Conservation (phyloP, 805 yeast genomes). For the Yamadazyma laniorum region DNA sequence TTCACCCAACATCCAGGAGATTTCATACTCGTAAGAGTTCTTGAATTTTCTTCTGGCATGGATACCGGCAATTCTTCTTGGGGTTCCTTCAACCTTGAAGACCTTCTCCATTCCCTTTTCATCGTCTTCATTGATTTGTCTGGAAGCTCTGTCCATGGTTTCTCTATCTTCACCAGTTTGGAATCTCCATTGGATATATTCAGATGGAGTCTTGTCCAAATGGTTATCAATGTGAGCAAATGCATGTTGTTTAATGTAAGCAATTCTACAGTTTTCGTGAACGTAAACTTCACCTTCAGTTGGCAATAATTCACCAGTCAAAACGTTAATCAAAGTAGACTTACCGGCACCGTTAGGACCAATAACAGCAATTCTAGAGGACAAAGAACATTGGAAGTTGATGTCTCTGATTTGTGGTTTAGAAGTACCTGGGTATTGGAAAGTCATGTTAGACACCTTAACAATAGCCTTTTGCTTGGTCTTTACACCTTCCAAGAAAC, state of each 20-base stretch:
- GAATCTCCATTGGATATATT: conserved; percentile 99
- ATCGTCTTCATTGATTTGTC: conserved; percentile 95
- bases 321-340: conserved; percentile 96
- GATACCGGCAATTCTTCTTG: conserved; percentile 94
- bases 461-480: conserved; percentile 99
- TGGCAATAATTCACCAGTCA: conserved; percentile 99
- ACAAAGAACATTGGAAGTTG: conserved; percentile 97
- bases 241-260: conserved; percentile 99
- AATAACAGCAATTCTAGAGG: conserved; percentile 99
- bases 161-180: conserved; percentile 99
- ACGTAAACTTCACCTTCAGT: conserved; percentile 98
- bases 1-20: conserved; percentile 96
- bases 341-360: conserved; percentile 99
- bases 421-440: conserved; percentile 99
- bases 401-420: conserved; percentile 92
- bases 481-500: conserved; percentile 99
- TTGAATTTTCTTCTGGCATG: conserved; percentile 99
- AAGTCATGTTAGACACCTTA: conserved; percentile 93
- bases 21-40: conserved; percentile 99
- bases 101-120: conserved; percentile 99
- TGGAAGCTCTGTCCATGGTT: conserved; percentile 99
- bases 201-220: conserved; percentile 99
- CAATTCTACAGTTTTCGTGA: conserved; percentile 99
- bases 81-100: conserved; percentile 98
- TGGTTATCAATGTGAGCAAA: conserved; percentile 99